A percentile compares a stretch with the other conserved stretches of the same genome.
Evolutionary conservation across 2,329 filamentous ascomycete species (phyloP).

Genomic region (Reticulascus tulasneorum): DNA sequence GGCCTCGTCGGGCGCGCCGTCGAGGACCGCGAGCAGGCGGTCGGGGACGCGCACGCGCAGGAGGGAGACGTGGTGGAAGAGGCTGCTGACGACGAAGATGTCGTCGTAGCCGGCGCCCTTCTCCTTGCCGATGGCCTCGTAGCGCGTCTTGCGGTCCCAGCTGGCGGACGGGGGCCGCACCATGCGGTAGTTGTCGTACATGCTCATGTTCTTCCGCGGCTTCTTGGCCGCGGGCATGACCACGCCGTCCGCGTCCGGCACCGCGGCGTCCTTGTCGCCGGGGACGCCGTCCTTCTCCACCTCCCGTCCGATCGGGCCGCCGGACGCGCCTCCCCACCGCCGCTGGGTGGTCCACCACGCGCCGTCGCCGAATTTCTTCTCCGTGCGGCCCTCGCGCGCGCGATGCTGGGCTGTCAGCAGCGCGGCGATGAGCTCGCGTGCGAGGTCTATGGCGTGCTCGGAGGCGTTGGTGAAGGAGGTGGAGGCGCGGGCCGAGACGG

Average conservation of each 20-base stretch:
- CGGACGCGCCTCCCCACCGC: constrained; percentile 60
- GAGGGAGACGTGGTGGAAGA: constrained; percentile 60
- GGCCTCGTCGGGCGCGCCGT: constrained; percentile 37
- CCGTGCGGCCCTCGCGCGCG: constrained; percentile 51
- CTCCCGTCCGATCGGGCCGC: constrained; percentile 61
- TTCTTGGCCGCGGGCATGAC: constrained; percentile 36
- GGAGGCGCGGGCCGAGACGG: constrained; percentile 53
- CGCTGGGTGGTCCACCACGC: constrained; percentile 59
- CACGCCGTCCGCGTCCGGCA: constrained; percentile 12
- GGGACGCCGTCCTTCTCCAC: constrained; percentile 43
- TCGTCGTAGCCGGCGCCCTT: constrained; percentile 51
- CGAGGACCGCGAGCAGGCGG: constrained; percentile 48
- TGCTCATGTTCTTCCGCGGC: constrained; percentile 49
- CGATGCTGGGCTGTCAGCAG: constrained; percentile 63
- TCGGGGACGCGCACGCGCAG: constrained; percentile 56
- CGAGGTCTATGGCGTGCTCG: constrained; percentile 60
- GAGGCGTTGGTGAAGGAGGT: constrained; percentile 48
- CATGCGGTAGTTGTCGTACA: constrained; percentile 63
- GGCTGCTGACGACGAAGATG: constrained; percentile 55
- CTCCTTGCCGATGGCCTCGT: constrained; percentile 52
- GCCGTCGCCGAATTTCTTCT: constrained; percentile 53
- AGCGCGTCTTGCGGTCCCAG: constrained; percentile 59
- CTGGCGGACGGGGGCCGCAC: constrained; percentile 52
- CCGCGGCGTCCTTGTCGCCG: constrained; percentile 41
- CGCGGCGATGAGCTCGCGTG: constrained; percentile 56